Evolutionary conservation across 495 filamentous ascomycete species (phyloP).

Genomic region (Penicillium mononematosum): DNA sequence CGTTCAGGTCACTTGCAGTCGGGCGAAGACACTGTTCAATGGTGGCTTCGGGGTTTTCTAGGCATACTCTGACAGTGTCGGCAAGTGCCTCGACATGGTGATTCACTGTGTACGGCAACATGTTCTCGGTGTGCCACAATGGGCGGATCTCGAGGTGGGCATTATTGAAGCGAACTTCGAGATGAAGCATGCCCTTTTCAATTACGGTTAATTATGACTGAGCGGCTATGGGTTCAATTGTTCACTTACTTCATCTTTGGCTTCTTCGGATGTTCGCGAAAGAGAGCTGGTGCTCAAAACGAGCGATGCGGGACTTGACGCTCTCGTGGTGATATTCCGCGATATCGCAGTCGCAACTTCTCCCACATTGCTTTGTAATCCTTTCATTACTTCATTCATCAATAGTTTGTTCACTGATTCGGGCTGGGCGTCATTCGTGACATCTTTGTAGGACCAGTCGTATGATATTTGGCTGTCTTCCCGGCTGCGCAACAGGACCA

Average conservation of each 20-base stretch:
- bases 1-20: slow-evolving; percentile 28
- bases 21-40: slow-evolving; percentile 30
- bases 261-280: slow-evolving; percentile 15
- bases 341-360: slow-evolving; percentile 22
- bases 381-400: slow-evolving; percentile 26
- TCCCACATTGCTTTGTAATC: slow-evolving; percentile 26
- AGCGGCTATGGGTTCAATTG: not conserved
- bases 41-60: slow-evolving; percentile 21
- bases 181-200: slow-evolving; percentile 24
- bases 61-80: slow-evolving; percentile 32
- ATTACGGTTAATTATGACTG: not conserved
- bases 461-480: slow-evolving; percentile 39
- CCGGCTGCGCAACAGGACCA: slow-evolving; percentile 37
- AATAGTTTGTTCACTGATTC: slow-evolving; percentile 16
- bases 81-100: slow-evolving; percentile 31
- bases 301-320: slow-evolving; percentile 17
- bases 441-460: slow-evolving; percentile 37
- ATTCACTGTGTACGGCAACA: slow-evolving; percentile 35
- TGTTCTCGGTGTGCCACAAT: slow-evolving; percentile 28
- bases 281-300: slow-evolving; percentile 35
- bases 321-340: slow-evolving; percentile 18
- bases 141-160: slow-evolving; percentile 28
- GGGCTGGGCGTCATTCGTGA: not conserved
- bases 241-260: slow-evolving; percentile 29
- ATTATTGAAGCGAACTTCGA: slow-evolving; percentile 29